Evolutionary conservation across 441 rosid genomes (phyloP), one percentile per base, ranked within the genome.

Genomic region (Hura crepitans): DNA sequence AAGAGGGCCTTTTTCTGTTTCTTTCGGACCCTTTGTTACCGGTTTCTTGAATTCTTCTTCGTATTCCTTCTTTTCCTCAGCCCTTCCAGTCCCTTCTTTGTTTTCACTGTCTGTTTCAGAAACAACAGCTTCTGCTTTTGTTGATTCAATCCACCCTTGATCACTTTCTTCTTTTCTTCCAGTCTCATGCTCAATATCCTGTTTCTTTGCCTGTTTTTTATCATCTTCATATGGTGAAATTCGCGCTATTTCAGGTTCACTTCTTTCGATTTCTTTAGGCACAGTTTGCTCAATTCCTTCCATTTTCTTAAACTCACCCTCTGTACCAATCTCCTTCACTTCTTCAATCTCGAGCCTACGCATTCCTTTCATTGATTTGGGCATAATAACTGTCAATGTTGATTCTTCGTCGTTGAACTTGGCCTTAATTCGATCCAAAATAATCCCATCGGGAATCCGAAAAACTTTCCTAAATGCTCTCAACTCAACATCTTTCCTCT

Each of bases 351-450:
- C 74, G 31, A 75, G 28, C 17, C 93, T 87, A 23, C 57, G 67
- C 30, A 87, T 75, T 51, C 95, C 97, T 53, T 78, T 80, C 58
- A 77, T 81, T 47, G 39, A 81, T 75, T 93, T 93, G 0, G 94
- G 96, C 89, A 91, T 86, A 39, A 72, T 53, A 64, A 89, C 81
- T 0, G 81, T 86, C 75, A 91, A 81, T 45, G 78, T 78, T 0
- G 86, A 80, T 50, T 80, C 86, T 37, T 85, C 84, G 2, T 83
- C 87, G 2, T 74, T 84, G 64, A 88, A 88, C 65, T 83, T 88
- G 3, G 95, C 97, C 83, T 82, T 89, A 70, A 88, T 84, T 58
- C 73, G 62, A 71, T 91, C 95, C 66, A 91, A 70, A 75, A 81
- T 65, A n/a, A 91, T 85, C 39, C 78, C 76, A 22, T 81, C 80